Evolutionary conservation across 2,329 filamentous ascomycete genomes (phyloP).

Genomic region (Cercospora sp.): DNA sequence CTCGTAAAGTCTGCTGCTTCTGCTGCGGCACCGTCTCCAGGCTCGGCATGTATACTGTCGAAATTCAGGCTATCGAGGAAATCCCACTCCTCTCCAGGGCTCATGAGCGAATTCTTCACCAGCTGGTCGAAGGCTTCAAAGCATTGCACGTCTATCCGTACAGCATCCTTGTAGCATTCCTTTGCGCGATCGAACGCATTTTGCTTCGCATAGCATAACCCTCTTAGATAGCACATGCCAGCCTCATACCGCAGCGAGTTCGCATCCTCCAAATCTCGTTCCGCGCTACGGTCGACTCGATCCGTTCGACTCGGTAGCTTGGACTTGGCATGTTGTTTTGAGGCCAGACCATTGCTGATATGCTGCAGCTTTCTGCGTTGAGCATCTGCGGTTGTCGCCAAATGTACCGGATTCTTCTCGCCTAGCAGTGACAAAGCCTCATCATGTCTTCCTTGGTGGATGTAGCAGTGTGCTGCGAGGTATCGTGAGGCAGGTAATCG

Average conservation of each 20-base stretch:
- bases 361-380: conserved; percentile 72
- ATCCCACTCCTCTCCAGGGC: conserved; percentile 82
- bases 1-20: conserved; percentile 92
- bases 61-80: conserved; percentile 90
- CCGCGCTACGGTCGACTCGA: conserved; percentile 59
- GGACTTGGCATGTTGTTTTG: conserved; percentile 45
- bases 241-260: conserved; percentile 85
- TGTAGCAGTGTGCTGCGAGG: conserved; percentile 87
- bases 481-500: conserved; percentile 88
- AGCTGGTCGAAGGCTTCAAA: conserved; percentile 98
- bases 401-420: conserved; percentile 88
- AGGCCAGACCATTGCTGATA: conserved; percentile 53
- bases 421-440: conserved; percentile 85
- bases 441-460: conserved; percentile 87
- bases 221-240: conserved; percentile 93
- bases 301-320: conserved; percentile 45
- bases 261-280: conserved; percentile 67
- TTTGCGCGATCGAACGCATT: conserved; percentile 97
- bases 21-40: conserved; percentile 63
- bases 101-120: conserved; percentile 93
- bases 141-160: conserved; percentile 94
- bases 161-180: conserved; percentile 97
- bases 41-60: conserved; percentile 69
- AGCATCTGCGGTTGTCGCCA: conserved; percentile 68
- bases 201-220: conserved; percentile 92